phyloP scores from a whole-genome alignment of 805 yeast genomes.

The Vanderwaltozyma polyspora region DNA sequence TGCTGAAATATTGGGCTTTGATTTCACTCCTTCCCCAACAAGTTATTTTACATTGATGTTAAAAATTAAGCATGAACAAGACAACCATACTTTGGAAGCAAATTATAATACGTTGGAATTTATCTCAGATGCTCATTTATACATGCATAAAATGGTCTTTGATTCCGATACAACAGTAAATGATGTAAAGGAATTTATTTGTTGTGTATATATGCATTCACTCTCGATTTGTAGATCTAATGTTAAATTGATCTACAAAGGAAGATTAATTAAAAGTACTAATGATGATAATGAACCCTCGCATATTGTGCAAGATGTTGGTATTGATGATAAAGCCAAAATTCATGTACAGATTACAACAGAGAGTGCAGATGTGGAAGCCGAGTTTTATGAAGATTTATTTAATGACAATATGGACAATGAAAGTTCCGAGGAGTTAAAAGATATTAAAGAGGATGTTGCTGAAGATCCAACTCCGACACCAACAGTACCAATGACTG shows the following conservation, averaged over 20 bases:
- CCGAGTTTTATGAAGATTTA: slow-evolving; percentile 23
- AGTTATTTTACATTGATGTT: slow-evolving; percentile 23
- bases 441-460: neutral
- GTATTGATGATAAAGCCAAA: slow-evolving; percentile 8
- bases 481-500: neutral
- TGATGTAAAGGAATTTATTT: slow-evolving; percentile 19
- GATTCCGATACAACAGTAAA: slow-evolving; percentile 16
- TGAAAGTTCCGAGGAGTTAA: neutral
- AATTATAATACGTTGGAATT: slow-evolving; percentile 13
- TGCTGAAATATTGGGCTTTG: slow-evolving; percentile 24
- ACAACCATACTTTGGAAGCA: slow-evolving; percentile 4
- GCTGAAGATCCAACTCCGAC: no score
- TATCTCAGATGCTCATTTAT: slow-evolving; percentile 16
- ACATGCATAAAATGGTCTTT: slow-evolving; percentile 14
- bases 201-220: slow-evolving; percentile 17
- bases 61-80: slow-evolving; percentile 15
- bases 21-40: slow-evolving; percentile 25
- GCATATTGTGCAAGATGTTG: slow-evolving; percentile 11
- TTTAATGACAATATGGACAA: slow-evolving; percentile 5
- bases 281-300: slow-evolving; percentile 6
- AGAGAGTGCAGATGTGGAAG: slow-evolving; percentile 14
- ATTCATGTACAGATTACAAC: slow-evolving; percentile 22
- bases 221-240: slow-evolving; percentile 12
- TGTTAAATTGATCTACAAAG: slow-evolving; percentile 22
- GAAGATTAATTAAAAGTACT: slow-evolving; percentile 11